Base-by-base conservation (phyloP, 169 alveolate genomes). In the Plasmodium gallinaceum region DNA sequence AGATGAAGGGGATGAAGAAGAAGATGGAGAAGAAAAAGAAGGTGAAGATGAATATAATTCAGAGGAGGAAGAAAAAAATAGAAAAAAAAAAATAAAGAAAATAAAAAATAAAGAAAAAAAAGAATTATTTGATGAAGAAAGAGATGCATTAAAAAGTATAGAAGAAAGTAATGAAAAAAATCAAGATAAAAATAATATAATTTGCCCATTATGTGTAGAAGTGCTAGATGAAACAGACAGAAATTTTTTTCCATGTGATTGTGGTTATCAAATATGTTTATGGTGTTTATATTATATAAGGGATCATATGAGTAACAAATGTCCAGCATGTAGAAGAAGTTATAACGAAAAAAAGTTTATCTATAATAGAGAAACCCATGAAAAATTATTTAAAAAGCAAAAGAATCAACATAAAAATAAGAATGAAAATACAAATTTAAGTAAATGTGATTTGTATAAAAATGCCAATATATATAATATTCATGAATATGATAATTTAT, bases 241-340 rank as follows among this genome's bases (percentile, higher is more conserved):
- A 64, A 95, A 94, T 73, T 95, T 96, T 54, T 96, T 71, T 65
- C 98, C 98, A 22, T 96, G 98, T 80, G 95, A 93, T 39, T 96
- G 98, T 78, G 98, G 98, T 39, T 96, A 96, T 83, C 98, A 96
- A 88, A 95, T 96, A 64, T 96, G 98, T 74, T 91, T 96, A 18
- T 96, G 98, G 98, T 96, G 98, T 64, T 93, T 96, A 58, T 96
- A 96, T 72, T 95, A 96, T 91, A 94, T 96, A 46, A 88, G 98
- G 57, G 97, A 94, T 32, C 94, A 96, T 58, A 90, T 96, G 96
- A 97, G 96, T 66, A 95, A 95, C 91, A 94, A 95, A 85, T 96
- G 98, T 91, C 98, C 98, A 8, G 98, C 98, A 43, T 96, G 98
- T 62, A 88, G 98, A 69, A 94, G 97, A 64, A 96, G 90, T 72